Conservation (phyloP, 345 rosid genomes). For the Isatis tinctoria region DNA sequence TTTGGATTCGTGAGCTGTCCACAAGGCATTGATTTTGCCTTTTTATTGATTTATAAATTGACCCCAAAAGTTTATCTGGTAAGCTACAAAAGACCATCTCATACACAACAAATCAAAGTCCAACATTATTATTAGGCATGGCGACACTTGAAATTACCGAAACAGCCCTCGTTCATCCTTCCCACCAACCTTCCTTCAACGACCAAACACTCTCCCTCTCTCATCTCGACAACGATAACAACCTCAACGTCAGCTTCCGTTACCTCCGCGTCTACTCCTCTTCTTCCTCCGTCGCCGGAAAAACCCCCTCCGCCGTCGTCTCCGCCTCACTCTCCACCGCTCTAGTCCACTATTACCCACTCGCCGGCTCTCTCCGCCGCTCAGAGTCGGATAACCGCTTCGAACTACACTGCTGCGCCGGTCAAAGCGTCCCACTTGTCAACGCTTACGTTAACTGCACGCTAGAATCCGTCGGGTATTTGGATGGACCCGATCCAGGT, state of each 20-base stretch:
- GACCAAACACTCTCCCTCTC: slow-evolving; percentile 62
- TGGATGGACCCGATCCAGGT: slow-evolving; percentile 54
- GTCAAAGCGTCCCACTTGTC: slow-evolving; percentile 57
- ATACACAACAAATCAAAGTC: not conserved
- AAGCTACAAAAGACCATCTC: not conserved
- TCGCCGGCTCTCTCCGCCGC: slow-evolving; percentile 46
- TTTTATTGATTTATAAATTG: not conserved
- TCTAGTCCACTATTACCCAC: slow-evolving; percentile 61
- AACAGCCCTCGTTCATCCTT: slow-evolving; percentile 47
- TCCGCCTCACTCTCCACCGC: slow-evolving; percentile 52
- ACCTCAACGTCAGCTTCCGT: slow-evolving; percentile 67
- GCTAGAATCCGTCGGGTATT: slow-evolving; percentile 45
- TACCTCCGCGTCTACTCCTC: slow-evolving; percentile 66
- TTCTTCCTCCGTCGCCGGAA: slow-evolving; percentile 26
- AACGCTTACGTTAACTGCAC: slow-evolving; percentile 55
- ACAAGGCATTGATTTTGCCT: slow-evolving; percentile 21
- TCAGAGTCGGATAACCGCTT: slow-evolving; percentile 33
- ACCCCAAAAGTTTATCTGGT: not conserved
- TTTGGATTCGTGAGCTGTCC: slow-evolving; percentile 5
- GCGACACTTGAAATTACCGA: slow-evolving; percentile 41
- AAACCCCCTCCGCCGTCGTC: slow-evolving; percentile 37
- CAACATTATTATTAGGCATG: not conserved
- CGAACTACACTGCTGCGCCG: slow-evolving; percentile 38
- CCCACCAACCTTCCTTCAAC: slow-evolving; percentile 40
- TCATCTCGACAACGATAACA: slow-evolving; percentile 64